A percentile compares a stretch with the other conserved stretches of the same genome.
phyloP scores from a whole-genome alignment of 148 eudicot genomes.

The Rhododendron williamsianum region DNA sequence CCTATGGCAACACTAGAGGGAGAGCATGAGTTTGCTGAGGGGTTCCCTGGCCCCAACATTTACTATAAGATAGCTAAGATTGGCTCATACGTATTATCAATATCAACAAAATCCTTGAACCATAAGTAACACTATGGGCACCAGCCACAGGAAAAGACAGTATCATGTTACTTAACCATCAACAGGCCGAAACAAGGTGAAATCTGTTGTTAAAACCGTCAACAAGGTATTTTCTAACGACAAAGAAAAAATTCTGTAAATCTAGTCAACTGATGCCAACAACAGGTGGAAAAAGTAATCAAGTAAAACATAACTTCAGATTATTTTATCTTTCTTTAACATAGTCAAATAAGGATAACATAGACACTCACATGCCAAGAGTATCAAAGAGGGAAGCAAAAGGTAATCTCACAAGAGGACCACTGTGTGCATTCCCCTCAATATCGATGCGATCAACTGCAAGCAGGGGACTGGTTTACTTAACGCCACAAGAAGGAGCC shows the following conservation, averaged over 20 bases:
- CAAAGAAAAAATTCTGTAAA: neutral
- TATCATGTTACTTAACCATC: neutral
- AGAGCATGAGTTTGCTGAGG: neutral
- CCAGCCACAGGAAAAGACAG: neutral
- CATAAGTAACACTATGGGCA: neutral
- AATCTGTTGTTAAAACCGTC: neutral
- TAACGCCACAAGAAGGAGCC: conserved; percentile 5
- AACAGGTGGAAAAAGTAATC: neutral
- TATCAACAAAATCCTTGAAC: neutral
- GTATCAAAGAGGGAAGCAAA: conserved; percentile 92
- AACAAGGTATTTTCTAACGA: neutral
- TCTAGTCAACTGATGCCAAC: neutral
- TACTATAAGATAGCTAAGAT: neutral
- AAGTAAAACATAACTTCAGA: neutral
- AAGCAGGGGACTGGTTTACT: conserved; percentile 25
- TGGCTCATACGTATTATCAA: neutral
- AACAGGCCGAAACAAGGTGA: neutral
- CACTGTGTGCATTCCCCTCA: conserved; percentile 71
- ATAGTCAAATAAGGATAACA: neutral
- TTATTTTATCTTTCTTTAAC: neutral
- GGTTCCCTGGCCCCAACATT: neutral
- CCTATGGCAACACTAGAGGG: neutral
- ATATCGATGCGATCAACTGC: conserved; percentile 83
- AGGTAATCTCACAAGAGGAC: conserved; percentile 66
- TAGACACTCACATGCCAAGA: conserved; percentile 76